Base-by-base conservation (phyloP, 2,329 filamentous ascomycete species). In the Fusarium pseudograminearum region DNA sequence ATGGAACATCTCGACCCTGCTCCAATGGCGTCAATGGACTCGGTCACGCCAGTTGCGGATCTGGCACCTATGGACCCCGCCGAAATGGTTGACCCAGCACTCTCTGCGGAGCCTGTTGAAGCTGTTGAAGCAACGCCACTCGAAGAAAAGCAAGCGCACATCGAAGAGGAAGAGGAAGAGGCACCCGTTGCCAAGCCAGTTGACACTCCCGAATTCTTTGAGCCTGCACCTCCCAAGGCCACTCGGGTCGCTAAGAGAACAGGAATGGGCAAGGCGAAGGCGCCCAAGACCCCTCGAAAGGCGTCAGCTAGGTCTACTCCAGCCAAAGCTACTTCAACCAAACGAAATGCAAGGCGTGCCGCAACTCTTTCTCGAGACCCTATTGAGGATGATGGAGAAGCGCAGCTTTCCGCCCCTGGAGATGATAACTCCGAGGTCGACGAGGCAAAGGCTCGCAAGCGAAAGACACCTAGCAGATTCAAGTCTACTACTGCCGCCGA, bases 401-500 rank as follows among this genome's bases (percentile, higher is more conserved):
- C 60, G 20, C 68, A 61, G 36, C 51, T 54, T 34, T 41, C 41
- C 4, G 65, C 65, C n/a, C 42, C 48, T 8, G 51, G 65, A 34
- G 71, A 71, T 15, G 61, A 72, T 5, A 72, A 71, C 15, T 74
- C 75, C 4, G 76, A 76, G 16, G 61, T 75, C 28, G 75, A 77
- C 4, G 75, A 76, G 34, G 70, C 61, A 47, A 70, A 69, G 31
- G 57, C 67, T 42, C 72, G 74, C 36, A 75, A 71, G 67, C 73
- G 66, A 57, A 76, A 71, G 70, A 77, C 71, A 30, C 74, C 77
- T 20, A 74, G 67, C 60, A 79, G 74, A 60, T 74, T 73, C 60
- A 76, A 72, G 47, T 64, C 76, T 22, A 55, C 64, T 31, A 48
- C 61, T 4, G 57, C 57, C 4, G 53, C 50, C 20, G 70, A 61